A percentile compares a stretch with the other conserved stretches of the same genome.
Conservation (phyloP, 2,329 filamentous ascomycete species). For the Calycina marina region DNA sequence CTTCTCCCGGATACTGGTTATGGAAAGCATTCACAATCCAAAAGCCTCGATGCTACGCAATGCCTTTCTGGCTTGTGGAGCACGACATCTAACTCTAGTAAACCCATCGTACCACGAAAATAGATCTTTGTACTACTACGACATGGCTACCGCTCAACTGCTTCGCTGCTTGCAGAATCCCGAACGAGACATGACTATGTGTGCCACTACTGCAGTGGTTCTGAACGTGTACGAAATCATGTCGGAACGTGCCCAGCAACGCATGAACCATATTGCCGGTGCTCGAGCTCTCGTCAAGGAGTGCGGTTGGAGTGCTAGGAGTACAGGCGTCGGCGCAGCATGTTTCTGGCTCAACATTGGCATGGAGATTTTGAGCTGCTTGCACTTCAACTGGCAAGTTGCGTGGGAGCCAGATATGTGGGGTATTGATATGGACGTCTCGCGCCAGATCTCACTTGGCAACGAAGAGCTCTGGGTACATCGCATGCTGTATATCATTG, state of each 20-base stretch:
- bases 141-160: slow-evolving; percentile 67
- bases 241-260: slow-evolving; percentile 61
- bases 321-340: slow-evolving; percentile 64
- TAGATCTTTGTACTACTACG: slow-evolving; percentile 70
- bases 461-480: slow-evolving; percentile 79
- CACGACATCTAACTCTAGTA: slow-evolving; percentile 61
- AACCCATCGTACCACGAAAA: slow-evolving; percentile 59
- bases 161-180: slow-evolving; percentile 69
- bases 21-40: slow-evolving; percentile 64
- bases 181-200: slow-evolving; percentile 69
- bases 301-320: slow-evolving; percentile 73
- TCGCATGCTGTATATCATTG: slow-evolving; percentile 76
- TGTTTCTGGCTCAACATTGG: slow-evolving; percentile 93
- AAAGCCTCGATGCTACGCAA: slow-evolving; percentile 91
- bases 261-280: slow-evolving; percentile 83
- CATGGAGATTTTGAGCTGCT: slow-evolving; percentile 77
- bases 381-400: slow-evolving; percentile 75
- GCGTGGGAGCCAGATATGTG: slow-evolving; percentile 85
- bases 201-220: slow-evolving; percentile 74
- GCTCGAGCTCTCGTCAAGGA: slow-evolving; percentile 77
- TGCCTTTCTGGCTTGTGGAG: slow-evolving; percentile 78
- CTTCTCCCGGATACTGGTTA: slow-evolving; percentile 74
- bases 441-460: slow-evolving; percentile 38
- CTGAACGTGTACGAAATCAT: slow-evolving; percentile 90
- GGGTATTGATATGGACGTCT: slow-evolving; percentile 70